These are phyloP conservation scores for Globisporangium heterothallicum DNA, from an alignment of 352 stramenopile genomes.

Conservation along the genomic window DNA sequence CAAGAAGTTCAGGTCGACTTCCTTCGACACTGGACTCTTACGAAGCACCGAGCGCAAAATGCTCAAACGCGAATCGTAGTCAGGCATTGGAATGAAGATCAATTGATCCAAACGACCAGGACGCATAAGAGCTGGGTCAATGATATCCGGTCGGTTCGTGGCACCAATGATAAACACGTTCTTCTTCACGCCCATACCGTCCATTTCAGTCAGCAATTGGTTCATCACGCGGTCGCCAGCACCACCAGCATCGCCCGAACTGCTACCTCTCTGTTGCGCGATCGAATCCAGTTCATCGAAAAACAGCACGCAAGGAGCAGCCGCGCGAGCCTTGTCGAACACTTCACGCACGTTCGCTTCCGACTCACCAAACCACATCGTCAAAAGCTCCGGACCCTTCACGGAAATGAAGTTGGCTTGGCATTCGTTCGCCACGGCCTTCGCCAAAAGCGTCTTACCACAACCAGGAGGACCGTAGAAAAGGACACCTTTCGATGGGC, in stretches of 20 bases:
- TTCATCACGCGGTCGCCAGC: slow-evolving; percentile 99
- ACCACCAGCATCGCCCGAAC: slow-evolving; percentile 92
- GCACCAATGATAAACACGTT: slow-evolving; percentile 99
- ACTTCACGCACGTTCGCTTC: slow-evolving; percentile 98
- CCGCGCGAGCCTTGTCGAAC: slow-evolving; percentile 98
- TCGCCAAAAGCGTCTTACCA: slow-evolving; percentile 99
- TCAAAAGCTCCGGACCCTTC: slow-evolving; percentile 99
- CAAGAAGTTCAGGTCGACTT: slow-evolving; percentile 97
- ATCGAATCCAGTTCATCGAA: slow-evolving; percentile 99
- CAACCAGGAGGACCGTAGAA: slow-evolving; percentile 99
- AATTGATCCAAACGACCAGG: slow-evolving; percentile 94
- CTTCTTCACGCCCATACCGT: slow-evolving; percentile 98
- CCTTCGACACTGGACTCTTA: slow-evolving; percentile 97
- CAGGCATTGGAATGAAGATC: slow-evolving; percentile 96
- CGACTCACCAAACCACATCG: slow-evolving; percentile 99
- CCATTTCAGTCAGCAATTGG: slow-evolving; percentile 99
- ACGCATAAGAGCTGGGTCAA: slow-evolving; percentile 96
- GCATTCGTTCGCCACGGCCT: slow-evolving; percentile 99
- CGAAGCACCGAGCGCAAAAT: slow-evolving; percentile 96
- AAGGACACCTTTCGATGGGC: slow-evolving; percentile 95
- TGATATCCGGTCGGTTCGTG: slow-evolving; percentile 95
- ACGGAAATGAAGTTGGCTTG: slow-evolving; percentile 99
- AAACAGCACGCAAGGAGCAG: slow-evolving; percentile 98
- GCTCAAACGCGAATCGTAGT: slow-evolving; percentile 93
- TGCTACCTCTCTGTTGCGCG: slow-evolving; percentile 94